Conservation (phyloP, 129 eudicot genomes). For the Saussurea involucrata region DNA sequence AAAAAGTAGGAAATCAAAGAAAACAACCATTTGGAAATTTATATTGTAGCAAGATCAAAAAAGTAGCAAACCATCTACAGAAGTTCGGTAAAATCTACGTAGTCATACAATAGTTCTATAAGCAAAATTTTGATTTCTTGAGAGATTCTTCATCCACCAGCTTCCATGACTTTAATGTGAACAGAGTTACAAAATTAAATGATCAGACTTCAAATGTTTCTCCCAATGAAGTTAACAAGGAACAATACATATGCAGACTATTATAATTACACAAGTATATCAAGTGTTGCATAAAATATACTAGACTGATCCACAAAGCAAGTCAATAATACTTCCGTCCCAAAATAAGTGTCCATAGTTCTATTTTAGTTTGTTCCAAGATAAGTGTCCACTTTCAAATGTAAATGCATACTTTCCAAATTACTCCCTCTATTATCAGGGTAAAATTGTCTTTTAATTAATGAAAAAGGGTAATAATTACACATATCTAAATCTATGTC, state of each 20-base stretch:
- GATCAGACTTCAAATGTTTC: background rate
- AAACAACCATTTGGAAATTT: background rate
- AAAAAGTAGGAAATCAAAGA: background rate
- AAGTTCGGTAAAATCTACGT: background rate
- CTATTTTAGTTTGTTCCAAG: too few species aligned
- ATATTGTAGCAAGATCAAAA: background rate
- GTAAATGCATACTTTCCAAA: background rate
- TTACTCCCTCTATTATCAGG: background rate
- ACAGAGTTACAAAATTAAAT: background rate
- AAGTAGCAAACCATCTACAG: background rate
- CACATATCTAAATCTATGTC: background rate
- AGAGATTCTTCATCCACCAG: background rate
- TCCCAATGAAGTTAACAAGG: background rate
- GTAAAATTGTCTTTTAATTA: background rate
- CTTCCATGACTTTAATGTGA: background rate
- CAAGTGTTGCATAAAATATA: background rate
- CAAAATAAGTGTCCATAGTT: background rate
- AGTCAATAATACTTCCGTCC: too few species aligned
- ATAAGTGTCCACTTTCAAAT: background rate
- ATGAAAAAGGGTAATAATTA: too few species aligned
- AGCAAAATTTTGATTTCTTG: background rate
- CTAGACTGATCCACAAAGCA: too few species aligned
- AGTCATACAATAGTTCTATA: background rate
- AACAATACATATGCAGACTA: background rate
- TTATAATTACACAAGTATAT: background rate